Conservation (phyloP, 1,284 basidiomycete species). For the Ceratobasidium sp. region DNA sequence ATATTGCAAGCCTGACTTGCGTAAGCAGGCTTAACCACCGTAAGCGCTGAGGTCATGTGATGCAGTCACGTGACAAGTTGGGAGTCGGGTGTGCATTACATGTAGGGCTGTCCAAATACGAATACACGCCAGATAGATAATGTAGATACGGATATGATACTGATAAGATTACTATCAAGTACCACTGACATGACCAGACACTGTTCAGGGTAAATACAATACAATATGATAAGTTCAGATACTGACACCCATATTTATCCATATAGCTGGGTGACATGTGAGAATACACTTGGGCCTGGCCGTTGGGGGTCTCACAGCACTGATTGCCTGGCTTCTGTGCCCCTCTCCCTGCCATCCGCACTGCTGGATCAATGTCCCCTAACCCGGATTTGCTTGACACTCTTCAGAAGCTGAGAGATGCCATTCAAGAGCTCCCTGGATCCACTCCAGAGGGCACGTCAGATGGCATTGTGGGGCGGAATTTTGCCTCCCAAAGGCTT, state of each 20-base stretch:
- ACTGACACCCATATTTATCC: neutral
- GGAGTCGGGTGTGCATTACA: too few relatives aligned
- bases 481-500: neutral
- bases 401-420: neutral
- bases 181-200: neutral
- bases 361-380: neutral
- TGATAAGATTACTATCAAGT: neutral
- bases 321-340: neutral
- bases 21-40: too few relatives aligned
- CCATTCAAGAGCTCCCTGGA: neutral
- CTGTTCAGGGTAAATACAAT: neutral
- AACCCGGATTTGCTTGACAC: neutral
- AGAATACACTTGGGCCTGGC: neutral
- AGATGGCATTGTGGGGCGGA: neutral
- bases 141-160: neutral
- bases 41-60: too few relatives aligned
- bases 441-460: neutral
- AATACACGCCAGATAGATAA: neutral
- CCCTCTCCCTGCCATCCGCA: neutral
- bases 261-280: neutral
- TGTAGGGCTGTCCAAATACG: constrained; percentile 5
- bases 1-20: too few relatives aligned
- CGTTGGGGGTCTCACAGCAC: neutral
- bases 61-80: too few relatives aligned
- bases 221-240: neutral